Evolutionary conservation across 1,284 basidiomycete genomes (phyloP), one percentile per base, ranked within the genome.

Genomic region (Leccinum pallidistipes): DNA sequence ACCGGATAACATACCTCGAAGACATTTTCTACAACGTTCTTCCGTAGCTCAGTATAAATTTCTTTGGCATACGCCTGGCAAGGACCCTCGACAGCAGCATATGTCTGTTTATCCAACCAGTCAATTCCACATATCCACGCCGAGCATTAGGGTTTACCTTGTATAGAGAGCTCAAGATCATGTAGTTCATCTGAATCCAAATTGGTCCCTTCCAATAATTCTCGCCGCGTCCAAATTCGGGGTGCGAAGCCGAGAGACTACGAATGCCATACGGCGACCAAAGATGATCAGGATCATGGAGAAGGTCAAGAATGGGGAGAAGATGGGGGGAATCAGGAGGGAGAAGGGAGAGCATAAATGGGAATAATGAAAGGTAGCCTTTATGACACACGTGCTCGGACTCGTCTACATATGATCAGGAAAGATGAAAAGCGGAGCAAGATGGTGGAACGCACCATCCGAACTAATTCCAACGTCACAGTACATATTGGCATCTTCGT

Each of bases 141-240:
- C 11, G n/a, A 59, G n/a, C 43, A 53, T 58, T 4, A 2, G 27
- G n/a, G 16, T 77, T 60, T 51, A 91, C 92, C 74, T 88, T 89
- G 72, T 93, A 81, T 61, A 97, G 76, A 7, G 94, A 86, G 27
- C 85, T 82, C 58, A 98, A 78, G 18, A 88, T 86, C 65, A 98
- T 83, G 72, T 95, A 98, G 76, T 98, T 97, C 89, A 98, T 95
- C 73, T 94, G 95, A 32, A 97, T 84, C 95, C 95, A 98, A 58
- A 98, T 91, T 2, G 96, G 94, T 3, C 95, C 95, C 69, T 91
- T 90, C 95, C 95, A 98, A 76, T 98, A 98, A 76, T 97, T 93
- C 73, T 98, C 96, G 57, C 90, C 95, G 69, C 87, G 80, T 16
- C 95, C 95, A 68, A 94, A 98, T 59, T 91, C 83, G n/a, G 89